A percentile compares a stretch with the other conserved stretches of the same genome.
Conservation (phyloP, 345 rosid genomes). For the Orychophragmus violaceus region DNA sequence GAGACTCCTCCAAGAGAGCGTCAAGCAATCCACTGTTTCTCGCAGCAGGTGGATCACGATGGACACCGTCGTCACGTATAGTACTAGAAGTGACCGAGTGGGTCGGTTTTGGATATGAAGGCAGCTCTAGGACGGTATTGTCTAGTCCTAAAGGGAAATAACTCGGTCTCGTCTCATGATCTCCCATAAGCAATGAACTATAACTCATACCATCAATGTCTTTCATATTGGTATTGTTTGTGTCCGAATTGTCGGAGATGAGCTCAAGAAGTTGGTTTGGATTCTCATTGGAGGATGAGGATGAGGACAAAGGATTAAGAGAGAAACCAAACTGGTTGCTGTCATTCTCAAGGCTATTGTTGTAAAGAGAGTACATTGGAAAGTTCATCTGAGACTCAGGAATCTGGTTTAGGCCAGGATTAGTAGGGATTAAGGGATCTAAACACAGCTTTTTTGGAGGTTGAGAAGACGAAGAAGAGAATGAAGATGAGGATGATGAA, state of each 20-base stretch:
- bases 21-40: slow-evolving; percentile 51
- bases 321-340: slow-evolving; percentile 21
- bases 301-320: slow-evolving; percentile 32
- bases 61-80: slow-evolving; percentile 2
- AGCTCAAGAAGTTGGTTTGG: slow-evolving; percentile 24
- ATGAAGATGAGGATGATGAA: slow-evolving; percentile 32
- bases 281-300: slow-evolving; percentile 23
- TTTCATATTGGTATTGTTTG: slow-evolving; percentile 11
- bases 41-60: neutral
- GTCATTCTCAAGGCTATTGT: slow-evolving; percentile 15
- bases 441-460: slow-evolving; percentile 14
- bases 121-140: slow-evolving; percentile 35
- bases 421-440: slow-evolving; percentile 24
- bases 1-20: slow-evolving; percentile 50
- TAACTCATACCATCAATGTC: slow-evolving; percentile 31
- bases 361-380: slow-evolving; percentile 26
- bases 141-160: slow-evolving; percentile 27
- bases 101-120: slow-evolving; percentile 46
- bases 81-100: slow-evolving; percentile 12
- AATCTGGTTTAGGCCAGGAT: slow-evolving; percentile 21
- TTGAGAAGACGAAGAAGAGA: slow-evolving; percentile 27
- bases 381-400: neutral
- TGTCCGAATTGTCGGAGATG: slow-evolving; percentile 16
- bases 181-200: slow-evolving; percentile 52
- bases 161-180: neutral